Base-by-base conservation (phyloP, 257 asterid species). In the Nicotiana paniculata region DNA sequence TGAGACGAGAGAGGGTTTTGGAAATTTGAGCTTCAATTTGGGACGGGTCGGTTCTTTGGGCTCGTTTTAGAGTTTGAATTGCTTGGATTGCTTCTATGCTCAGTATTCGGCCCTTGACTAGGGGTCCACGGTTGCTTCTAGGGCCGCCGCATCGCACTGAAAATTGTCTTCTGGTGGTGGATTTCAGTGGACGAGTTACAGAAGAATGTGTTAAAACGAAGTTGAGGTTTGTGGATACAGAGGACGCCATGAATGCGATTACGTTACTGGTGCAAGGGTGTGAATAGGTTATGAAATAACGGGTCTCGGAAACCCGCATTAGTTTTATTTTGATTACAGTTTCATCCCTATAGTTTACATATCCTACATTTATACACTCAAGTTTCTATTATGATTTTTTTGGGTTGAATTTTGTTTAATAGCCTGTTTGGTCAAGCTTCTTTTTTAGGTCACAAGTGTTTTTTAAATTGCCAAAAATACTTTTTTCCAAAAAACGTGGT, bases 21-120 rank as follows among this genome's bases (percentile, higher is more conserved):
- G 90, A 89, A 75, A 82, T 6, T 24, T 11, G 79, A 8, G 33
- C 9, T 74, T 81, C 80, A 21, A 69, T 91, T 48, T 84, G 83
- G 17, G 86, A 18, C 24, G 94, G 91, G 83, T 89, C 86, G 24
- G 90, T 69, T 74, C 93, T 83, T 85, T 91, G 84, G 83, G 93
- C 92, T 24, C 98, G 93, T 69, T 95, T 95, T 64, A 95, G 96
- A 67, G 97, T 83, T 84, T 95, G 98, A 79, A 95, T 91, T 8
- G 97, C 97, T 81, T 95, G 98, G 84, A 95, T 95, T 62, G 99
- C 98, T 84, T 95, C 99, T 75, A 75, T 91, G 95, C 96, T 91
- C 2, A 95, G 87, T 35, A 91, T 87, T 15, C 99, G 93, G 83
- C 99, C 99, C 82, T 89, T 91, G 2, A 81, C 72, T 77, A 91